Evolutionary conservation across 495 filamentous ascomycete species (phyloP).

Genomic region (Penicillium silybi): DNA sequence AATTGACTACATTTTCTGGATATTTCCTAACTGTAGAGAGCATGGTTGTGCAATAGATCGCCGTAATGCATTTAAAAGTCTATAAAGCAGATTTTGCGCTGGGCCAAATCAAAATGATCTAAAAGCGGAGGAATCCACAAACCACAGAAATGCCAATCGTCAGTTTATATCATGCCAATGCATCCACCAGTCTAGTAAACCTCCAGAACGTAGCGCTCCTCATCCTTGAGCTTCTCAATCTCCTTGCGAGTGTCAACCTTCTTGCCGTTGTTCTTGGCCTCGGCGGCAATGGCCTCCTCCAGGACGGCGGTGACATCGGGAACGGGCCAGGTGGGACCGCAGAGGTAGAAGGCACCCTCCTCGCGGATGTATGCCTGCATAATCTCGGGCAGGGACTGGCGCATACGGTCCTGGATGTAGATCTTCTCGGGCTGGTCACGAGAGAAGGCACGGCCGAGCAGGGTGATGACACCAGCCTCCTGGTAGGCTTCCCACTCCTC

Average conservation of each 20-base stretch:
- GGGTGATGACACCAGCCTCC: slow-evolving; percentile 89
- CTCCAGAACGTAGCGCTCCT: slow-evolving; percentile 89
- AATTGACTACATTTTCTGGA: not conserved
- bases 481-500: slow-evolving; percentile 99
- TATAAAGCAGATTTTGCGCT: slow-evolving; percentile 11
- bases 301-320: slow-evolving; percentile 95
- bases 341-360: slow-evolving; percentile 92
- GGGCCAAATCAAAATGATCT: slow-evolving; percentile 16
- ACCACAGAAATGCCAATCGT: slow-evolving; percentile 20
- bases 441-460: slow-evolving; percentile 91
- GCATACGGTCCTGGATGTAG: slow-evolving; percentile 98
- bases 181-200: slow-evolving; percentile 62
- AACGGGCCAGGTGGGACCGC: slow-evolving; percentile 96
- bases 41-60: not conserved
- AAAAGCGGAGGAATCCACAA: slow-evolving; percentile 23
- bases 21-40: not conserved
- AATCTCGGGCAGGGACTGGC: slow-evolving; percentile 79
- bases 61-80: slow-evolving; percentile 19
- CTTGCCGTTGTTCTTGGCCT: slow-evolving; percentile 64
- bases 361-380: slow-evolving; percentile 84
- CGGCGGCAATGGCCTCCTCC: slow-evolving; percentile 82
- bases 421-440: slow-evolving; percentile 98
- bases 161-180: slow-evolving; percentile 16
- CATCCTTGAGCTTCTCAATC: slow-evolving; percentile 95
- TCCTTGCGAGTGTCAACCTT: slow-evolving; percentile 88